phyloP scores from a whole-genome alignment of 164 flowering plant genomes.

The Nymphaea colorata region DNA sequence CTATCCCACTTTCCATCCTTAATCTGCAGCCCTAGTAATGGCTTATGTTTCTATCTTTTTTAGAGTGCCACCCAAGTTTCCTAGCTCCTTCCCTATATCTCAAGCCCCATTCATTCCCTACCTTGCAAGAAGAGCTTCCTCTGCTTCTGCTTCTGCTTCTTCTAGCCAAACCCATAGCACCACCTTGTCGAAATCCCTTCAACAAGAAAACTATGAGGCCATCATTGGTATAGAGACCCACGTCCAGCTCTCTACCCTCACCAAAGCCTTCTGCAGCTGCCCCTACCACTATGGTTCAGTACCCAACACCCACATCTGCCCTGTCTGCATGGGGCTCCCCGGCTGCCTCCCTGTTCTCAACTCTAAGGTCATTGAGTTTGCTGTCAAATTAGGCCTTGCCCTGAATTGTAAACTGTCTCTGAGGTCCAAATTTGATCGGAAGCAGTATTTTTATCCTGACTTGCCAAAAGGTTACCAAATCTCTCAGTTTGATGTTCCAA shows the following conservation, averaged over 20 bases:
- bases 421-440: conserved; percentile 84
- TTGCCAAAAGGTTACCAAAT: conserved; percentile 95
- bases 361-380: conserved; percentile 79
- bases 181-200: conserved; percentile 12
- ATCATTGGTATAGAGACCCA: conserved; percentile 92
- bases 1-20: neutral
- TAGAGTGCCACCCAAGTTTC: neutral
- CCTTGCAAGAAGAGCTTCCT: neutral
- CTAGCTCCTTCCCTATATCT: neutral
- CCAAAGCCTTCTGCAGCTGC: conserved; percentile 84
- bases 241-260: conserved; percentile 72
- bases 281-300: conserved; percentile 69
- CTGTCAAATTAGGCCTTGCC: conserved; percentile 72
- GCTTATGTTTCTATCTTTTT: neutral
- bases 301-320: conserved; percentile 75
- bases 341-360: conserved; percentile 86
- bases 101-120: neutral
- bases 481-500: conserved; percentile 87
- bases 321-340: conserved; percentile 91
- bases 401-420: conserved; percentile 63
- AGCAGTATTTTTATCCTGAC: conserved; percentile 90
- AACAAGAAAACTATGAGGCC: conserved; percentile 53
- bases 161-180: conserved; percentile 2
- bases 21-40: neutral
- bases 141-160: neutral